Conservation (phyloP, 129 eudicot genomes). For the Flaveria trinervia region DNA sequence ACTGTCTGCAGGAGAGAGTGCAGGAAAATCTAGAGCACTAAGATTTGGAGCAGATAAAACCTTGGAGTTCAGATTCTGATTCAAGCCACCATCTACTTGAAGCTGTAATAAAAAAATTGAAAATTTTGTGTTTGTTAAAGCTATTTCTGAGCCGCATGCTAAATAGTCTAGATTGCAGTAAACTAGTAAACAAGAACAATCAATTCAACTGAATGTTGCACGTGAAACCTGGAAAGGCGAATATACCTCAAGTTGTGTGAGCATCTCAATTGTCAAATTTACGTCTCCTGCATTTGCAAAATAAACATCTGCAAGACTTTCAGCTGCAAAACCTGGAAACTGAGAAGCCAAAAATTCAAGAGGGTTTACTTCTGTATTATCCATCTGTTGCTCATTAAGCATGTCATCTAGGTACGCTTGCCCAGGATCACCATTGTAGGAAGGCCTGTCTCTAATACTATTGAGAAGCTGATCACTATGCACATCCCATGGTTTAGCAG, state of each 20-base stretch:
- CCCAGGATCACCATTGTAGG: conserved; percentile 51
- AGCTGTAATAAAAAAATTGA: conserved; percentile 41
- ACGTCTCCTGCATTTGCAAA: conserved; percentile 78
- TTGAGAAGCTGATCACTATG: conserved; percentile 52
- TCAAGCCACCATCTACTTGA: conserved; percentile 66
- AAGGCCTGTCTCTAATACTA: conserved; percentile 40
- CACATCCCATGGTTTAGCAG: conserved; percentile 70
- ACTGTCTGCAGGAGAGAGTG: conserved; percentile 56
- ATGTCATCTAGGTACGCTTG: conserved; percentile 51
- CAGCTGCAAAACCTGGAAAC: conserved; percentile 85
- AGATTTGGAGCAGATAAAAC: conserved; percentile 78
- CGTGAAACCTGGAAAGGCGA: neutral
- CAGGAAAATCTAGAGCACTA: conserved; percentile 59
- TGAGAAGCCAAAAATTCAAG: conserved; percentile 79
- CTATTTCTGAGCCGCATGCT: neutral
- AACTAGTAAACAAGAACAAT: neutral
- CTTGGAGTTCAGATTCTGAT: conserved; percentile 59
- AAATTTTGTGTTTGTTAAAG: conserved; percentile 14
- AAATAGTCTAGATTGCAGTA: conserved; percentile 7
- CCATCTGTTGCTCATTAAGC: conserved; percentile 61
- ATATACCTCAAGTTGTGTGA: conserved; percentile 94
- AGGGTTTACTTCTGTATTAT: conserved; percentile 49
- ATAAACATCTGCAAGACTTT: conserved; percentile 84
- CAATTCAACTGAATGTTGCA: neutral
- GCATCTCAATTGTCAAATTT: conserved; percentile 86